Evolutionary conservation across 176 grass and related monocot genomes (phyloP).

Genomic region (Eragrostis curvula): DNA sequence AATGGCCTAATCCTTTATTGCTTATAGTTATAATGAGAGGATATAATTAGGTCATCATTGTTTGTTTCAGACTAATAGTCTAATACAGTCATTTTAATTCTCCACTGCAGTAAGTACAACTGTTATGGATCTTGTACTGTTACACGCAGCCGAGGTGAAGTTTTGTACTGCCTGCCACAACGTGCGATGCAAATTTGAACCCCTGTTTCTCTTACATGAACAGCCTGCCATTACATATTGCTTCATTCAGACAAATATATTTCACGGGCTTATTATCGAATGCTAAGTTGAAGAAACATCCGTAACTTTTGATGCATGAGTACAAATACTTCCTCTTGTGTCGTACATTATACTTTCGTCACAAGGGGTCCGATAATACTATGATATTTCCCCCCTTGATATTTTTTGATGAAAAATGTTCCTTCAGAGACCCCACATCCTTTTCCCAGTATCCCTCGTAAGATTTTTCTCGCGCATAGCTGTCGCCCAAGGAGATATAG

Average conservation of each 20-base stretch:
- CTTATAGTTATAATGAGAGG: not conserved
- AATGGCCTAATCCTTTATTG: too few relatives aligned
- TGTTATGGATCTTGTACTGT: not conserved
- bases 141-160: too few relatives aligned
- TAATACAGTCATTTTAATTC: not conserved
- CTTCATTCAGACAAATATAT: too few relatives aligned
- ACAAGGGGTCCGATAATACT: not conserved
- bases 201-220: too few relatives aligned
- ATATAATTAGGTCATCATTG: not conserved
- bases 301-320: too few relatives aligned
- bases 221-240: too few relatives aligned
- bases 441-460: not conserved
- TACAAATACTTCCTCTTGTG: too few relatives aligned
- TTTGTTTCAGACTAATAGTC: not conserved
- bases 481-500: constrained; percentile 5
- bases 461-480: not conserved
- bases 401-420: not conserved
- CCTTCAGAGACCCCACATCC: not conserved
- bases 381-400: not conserved
- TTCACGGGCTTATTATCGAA: too few relatives aligned
- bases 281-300: too few relatives aligned
- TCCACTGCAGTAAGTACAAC: not conserved
- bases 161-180: too few relatives aligned
- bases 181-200: too few relatives aligned
- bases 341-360: not conserved